These are phyloP conservation scores for Vitrella brassicaformis DNA, from an alignment of 73 alveolate species.

Conservation along the genomic window DNA sequence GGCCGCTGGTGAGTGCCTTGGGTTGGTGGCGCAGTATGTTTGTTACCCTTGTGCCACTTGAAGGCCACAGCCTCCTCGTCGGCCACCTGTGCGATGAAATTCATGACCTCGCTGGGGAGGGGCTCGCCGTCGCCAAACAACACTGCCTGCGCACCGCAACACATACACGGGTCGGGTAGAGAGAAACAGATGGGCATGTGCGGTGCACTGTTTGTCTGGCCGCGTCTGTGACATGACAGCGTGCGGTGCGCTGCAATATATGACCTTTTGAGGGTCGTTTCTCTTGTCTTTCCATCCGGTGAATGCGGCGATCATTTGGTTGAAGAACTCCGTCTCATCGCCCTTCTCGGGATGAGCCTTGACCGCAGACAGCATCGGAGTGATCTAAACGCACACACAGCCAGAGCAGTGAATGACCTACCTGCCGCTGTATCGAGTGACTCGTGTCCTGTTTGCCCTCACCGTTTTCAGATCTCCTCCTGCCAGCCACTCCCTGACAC, in stretches of 20 bases:
- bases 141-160: too few relatives aligned
- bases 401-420: too few relatives aligned
- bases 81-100: neutral
- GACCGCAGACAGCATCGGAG: constrained; percentile 21
- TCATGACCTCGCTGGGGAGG: neutral
- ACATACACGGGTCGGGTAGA: too few relatives aligned
- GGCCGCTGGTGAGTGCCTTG: too few relatives aligned
- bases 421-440: too few relatives aligned
- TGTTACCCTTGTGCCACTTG: neutral
- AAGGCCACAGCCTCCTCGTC: neutral
- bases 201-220: too few relatives aligned
- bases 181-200: too few relatives aligned
- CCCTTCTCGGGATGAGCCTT: constrained; percentile 6
- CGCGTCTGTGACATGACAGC: too few relatives aligned
- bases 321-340: constrained; percentile 7
- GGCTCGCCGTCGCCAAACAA: constrained; percentile 3
- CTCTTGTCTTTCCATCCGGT: constrained; percentile 39
- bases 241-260: constrained; percentile 3
- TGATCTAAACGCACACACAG: too few relatives aligned
- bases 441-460: too few relatives aligned
- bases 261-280: constrained; percentile 11
- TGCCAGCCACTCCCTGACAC: constrained; percentile 32
- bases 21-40: too few relatives aligned
- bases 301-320: constrained; percentile 28
- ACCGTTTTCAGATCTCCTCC: constrained; percentile 17